These are phyloP conservation scores for Blastobotrys raffinosifermentans DNA, from an alignment of 1,139 yeast species.

Conservation along the genomic window DNA sequence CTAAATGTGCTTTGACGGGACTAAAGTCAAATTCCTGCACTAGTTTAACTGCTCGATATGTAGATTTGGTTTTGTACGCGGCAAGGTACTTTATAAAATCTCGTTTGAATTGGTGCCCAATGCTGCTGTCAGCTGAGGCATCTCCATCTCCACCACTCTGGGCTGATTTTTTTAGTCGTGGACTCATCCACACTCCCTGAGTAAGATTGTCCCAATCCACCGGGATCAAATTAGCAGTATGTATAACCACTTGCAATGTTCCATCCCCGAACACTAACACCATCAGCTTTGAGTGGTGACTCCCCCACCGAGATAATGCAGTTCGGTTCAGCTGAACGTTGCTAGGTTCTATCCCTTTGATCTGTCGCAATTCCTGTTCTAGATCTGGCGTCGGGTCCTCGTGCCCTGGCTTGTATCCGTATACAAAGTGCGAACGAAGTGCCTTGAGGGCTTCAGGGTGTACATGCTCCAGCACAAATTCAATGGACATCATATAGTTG, in stretches of 20 bases:
- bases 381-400: no score
- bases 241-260: conserved; percentile 27
- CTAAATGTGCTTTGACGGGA: conserved; percentile 20
- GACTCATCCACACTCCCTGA: conserved; percentile 31
- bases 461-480: conserved; percentile 23
- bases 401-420: conserved; percentile 20
- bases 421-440: conserved; percentile 23
- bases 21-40: conserved; percentile 26
- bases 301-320: conserved; percentile 20
- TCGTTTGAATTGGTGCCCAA: conserved; percentile 18
- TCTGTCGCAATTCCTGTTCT: conserved; percentile 8
- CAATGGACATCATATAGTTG: conserved; percentile 26
- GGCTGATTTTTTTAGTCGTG: conserved; percentile 15
- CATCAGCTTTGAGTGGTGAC: conserved; percentile 35
- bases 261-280: conserved; percentile 23
- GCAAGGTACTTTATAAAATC: conserved; percentile 26
- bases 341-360: conserved; percentile 10
- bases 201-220: conserved; percentile 33
- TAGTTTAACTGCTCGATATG: conserved; percentile 14
- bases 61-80: conserved; percentile 19
- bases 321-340: conserved; percentile 16
- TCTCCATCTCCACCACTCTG: background rate
- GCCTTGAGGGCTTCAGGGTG: conserved; percentile 14
- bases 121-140: background rate
- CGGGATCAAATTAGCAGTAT: conserved; percentile 32